Conservation (phyloP, 441 rosid species). For the Geranium incanum region DNA sequence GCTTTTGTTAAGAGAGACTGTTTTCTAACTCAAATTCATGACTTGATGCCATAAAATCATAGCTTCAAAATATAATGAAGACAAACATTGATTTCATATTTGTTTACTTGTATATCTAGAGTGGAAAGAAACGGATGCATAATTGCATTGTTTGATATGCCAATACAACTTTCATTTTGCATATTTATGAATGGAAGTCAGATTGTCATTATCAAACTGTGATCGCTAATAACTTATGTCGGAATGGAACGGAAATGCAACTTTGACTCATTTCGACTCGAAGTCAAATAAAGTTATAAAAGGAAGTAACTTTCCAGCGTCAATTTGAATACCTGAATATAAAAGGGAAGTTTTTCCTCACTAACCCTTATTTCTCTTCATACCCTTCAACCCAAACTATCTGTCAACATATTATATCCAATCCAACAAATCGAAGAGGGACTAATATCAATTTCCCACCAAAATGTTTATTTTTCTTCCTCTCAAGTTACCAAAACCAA, state of each 20-base stretch:
- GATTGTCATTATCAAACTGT: background rate
- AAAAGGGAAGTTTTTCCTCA: conserved; percentile 4
- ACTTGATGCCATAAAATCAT: background rate
- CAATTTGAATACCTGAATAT: background rate
- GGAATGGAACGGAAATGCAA: background rate
- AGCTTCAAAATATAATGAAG: background rate
- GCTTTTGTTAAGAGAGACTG: background rate
- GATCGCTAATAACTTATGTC: background rate
- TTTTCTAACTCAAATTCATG: background rate
- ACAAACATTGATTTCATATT: background rate
- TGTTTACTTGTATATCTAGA: background rate
- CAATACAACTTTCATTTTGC: conserved; percentile 3
- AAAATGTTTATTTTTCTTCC: background rate
- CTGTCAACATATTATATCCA: background rate
- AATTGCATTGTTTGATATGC: background rate
- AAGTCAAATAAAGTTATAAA: background rate
- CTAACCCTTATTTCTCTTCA: background rate
- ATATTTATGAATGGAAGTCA: background rate
- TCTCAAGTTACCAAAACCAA: background rate
- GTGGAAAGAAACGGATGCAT: background rate
- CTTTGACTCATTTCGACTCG: background rate
- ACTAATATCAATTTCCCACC: background rate
- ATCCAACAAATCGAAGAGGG: background rate
- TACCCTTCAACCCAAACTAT: conserved; percentile 2
- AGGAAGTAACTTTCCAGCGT: background rate